Percentiles rank a stretch among this genome's conserved stretches.
phyloP scores from a whole-genome alignment of 768 basidiomycete genomes.

The Phaffia tasmanica region DNA sequence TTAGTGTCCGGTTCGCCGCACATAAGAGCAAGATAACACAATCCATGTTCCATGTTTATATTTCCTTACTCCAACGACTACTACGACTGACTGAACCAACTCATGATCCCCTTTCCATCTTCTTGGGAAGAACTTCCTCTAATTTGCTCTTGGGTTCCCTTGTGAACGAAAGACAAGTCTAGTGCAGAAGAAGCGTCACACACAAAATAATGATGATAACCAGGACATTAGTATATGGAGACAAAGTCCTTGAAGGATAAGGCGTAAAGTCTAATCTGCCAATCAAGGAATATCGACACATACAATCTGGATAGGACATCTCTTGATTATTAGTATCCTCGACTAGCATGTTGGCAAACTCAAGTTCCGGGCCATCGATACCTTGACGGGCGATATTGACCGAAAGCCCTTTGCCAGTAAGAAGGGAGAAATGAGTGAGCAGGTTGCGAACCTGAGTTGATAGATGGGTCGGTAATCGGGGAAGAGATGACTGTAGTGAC shows the following conservation, averaged over 20 bases:
- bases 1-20: too few relatives aligned
- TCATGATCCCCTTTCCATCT: too few relatives aligned
- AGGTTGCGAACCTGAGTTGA: constrained; percentile 80
- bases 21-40: too few relatives aligned
- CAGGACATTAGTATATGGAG: not conserved
- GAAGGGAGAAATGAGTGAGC: constrained; percentile 52
- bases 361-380: constrained; percentile 81
- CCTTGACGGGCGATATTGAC: constrained; percentile 77
- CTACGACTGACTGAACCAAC: too few relatives aligned
- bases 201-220: not conserved
- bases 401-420: constrained; percentile 38
- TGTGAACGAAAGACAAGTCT: too few relatives aligned
- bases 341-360: constrained; percentile 92
- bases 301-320: constrained; percentile 82
- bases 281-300: constrained; percentile 20
- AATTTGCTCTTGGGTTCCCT: too few relatives aligned
- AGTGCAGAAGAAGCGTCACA: too few relatives aligned
- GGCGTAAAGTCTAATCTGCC: not conserved
- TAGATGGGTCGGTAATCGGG: constrained; percentile 57
- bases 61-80: too few relatives aligned
- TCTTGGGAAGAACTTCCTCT: too few relatives aligned
- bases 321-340: constrained; percentile 97
- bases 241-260: not conserved
- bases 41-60: too few relatives aligned
- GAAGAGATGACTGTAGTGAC: constrained; percentile 51